Evolutionary conservation across 2,329 filamentous ascomycete species (phyloP).

Genomic region (Talaromyces sp.): DNA sequence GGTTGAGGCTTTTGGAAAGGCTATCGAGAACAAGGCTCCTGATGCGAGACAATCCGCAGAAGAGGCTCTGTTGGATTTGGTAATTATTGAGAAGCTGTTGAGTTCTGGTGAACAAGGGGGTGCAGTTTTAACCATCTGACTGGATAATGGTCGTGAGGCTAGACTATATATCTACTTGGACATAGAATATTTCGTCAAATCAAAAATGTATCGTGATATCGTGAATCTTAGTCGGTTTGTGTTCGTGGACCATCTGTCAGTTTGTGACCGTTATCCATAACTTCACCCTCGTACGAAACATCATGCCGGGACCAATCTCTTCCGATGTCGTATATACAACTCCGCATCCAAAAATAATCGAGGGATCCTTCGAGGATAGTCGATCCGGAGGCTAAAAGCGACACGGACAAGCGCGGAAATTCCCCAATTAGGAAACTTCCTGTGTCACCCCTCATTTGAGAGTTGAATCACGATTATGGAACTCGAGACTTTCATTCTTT

Average conservation of each 20-base stretch:
- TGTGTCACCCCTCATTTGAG: neutral
- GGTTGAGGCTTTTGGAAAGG: slow-evolving; percentile 4
- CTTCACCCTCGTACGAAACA: neutral
- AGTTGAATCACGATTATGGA: neutral
- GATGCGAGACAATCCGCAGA: slow-evolving; percentile 22
- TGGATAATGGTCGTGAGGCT: neutral
- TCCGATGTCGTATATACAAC: neutral
- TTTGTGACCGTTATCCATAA: neutral
- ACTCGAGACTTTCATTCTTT: neutral
- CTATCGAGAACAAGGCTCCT: slow-evolving; percentile 19
- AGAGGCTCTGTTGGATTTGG: slow-evolving; percentile 23
- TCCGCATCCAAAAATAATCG: neutral
- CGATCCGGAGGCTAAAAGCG: neutral
- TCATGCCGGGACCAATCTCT: neutral
- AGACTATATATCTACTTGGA: neutral
- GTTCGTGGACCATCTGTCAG: neutral
- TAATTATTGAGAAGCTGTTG: slow-evolving; percentile 20
- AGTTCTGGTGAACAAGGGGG: neutral
- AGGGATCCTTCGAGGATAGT: neutral
- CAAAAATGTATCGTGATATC: neutral
- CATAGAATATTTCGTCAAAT: neutral
- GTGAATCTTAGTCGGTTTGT: too few species aligned
- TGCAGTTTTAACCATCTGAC: neutral
- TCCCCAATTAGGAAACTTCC: neutral
- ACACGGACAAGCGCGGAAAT: neutral